Evolutionary conservation across 176 grass and related monocot genomes (phyloP).

Genomic region (Stipa capillata): DNA sequence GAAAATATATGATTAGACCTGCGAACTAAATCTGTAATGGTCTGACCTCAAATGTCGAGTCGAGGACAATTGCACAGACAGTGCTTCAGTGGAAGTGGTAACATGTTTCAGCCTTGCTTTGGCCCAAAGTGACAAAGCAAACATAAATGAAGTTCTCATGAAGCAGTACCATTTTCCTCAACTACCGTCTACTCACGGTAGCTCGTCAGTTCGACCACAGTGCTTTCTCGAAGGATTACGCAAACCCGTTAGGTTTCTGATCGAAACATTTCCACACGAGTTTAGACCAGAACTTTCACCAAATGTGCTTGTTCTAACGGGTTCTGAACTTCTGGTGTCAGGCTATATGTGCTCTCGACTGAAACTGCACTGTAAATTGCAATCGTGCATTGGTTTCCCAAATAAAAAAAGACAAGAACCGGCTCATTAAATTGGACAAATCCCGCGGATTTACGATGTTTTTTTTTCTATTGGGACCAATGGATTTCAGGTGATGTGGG

Average conservation of each 20-base stretch:
- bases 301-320: too few species aligned
- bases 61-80: not conserved
- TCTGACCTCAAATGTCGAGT: not conserved
- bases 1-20: not conserved
- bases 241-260: not conserved
- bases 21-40: not conserved
- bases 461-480: not conserved
- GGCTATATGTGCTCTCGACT: not conserved
- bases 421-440: not conserved
- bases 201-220: not conserved
- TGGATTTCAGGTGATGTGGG: constrained; percentile 9
- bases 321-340: not conserved
- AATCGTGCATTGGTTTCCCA: not conserved
- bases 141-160: not conserved
- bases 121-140: not conserved
- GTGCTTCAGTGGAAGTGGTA: not conserved
- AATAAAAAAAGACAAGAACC: not conserved
- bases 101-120: not conserved
- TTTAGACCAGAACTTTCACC: not conserved
- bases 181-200: not conserved
- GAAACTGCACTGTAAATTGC: not conserved
- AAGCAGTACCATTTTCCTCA: not conserved
- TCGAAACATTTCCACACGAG: not conserved
- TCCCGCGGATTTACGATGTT: not conserved
- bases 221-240: not conserved